Evolutionary conservation across 805 yeast species (phyloP).

Genomic region (Metschnikowia drakensbergensis): DNA sequence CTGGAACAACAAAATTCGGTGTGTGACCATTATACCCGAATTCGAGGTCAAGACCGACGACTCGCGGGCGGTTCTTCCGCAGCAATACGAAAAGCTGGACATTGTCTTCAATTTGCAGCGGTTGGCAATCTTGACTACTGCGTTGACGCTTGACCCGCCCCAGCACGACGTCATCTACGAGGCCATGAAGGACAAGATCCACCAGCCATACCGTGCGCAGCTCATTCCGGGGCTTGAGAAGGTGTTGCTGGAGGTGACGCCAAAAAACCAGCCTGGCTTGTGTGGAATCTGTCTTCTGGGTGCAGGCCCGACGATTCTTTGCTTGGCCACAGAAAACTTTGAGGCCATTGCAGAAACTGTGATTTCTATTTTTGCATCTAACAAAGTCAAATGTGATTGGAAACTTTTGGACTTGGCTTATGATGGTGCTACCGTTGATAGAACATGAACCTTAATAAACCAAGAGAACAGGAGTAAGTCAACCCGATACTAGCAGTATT

Average conservation of each 20-base stretch:
- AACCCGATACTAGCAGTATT: too few relatives aligned
- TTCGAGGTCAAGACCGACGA: conserved; percentile 93
- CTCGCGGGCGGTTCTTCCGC: conserved; percentile 86
- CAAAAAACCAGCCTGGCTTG: conserved; percentile 76
- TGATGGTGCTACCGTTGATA: conserved; percentile 71
- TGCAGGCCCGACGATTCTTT: conserved; percentile 96
- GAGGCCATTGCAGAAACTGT: conserved; percentile 80
- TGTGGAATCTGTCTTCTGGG: conserved; percentile 95
- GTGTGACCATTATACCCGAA: conserved; percentile 88
- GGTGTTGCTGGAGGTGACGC: conserved; percentile 75
- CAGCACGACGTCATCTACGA: conserved; percentile 80
- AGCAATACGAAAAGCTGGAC: conserved; percentile 71
- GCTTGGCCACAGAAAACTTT: conserved; percentile 85
- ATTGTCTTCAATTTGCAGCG: conserved; percentile 91
- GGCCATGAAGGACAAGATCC: conserved; percentile 95
- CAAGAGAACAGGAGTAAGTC: too few relatives aligned
- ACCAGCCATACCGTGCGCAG: conserved; percentile 93
- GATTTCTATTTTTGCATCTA: conserved; percentile 60
- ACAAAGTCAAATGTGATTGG: conserved; percentile 74
- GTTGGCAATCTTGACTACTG: conserved; percentile 86
- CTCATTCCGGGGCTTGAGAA: conserved; percentile 88
- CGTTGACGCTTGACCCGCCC: conserved; percentile 81
- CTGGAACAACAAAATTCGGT: conserved; percentile 78
- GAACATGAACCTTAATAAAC: neutral
- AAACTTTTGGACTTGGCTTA: conserved; percentile 78